Conservation (phyloP, 1,284 basidiomycete species). For the Puccinia novopanici region DNA sequence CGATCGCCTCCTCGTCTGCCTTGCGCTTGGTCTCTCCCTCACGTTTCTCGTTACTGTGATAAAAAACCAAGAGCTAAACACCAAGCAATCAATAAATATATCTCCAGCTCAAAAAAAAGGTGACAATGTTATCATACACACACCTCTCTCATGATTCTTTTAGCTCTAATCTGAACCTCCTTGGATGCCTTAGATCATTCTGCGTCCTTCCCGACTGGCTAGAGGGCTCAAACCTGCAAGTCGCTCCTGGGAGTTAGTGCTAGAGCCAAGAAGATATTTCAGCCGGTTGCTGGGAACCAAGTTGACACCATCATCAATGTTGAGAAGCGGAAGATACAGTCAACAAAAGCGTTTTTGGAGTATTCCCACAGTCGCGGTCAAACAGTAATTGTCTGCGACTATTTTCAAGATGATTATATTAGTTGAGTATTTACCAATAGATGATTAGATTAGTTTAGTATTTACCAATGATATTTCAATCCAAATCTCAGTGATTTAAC, state of each 20-base stretch:
- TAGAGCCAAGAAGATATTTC: constrained; percentile 47
- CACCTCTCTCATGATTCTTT: constrained; percentile 71
- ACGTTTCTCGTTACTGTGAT: constrained; percentile 96
- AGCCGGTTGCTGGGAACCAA: constrained; percentile 43
- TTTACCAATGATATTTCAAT: too few species aligned
- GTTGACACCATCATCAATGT: constrained; percentile 27
- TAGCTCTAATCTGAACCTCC: constrained; percentile 82
- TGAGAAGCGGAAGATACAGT: constrained; percentile 41
- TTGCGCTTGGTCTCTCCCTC: constrained; percentile 81
- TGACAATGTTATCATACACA: constrained; percentile 55
- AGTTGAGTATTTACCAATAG: too few species aligned
- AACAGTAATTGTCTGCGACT: constrained; percentile 42
- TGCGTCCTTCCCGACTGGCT: constrained; percentile 77
- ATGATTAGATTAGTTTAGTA: neutral
- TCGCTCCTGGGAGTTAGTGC: constrained; percentile 38
- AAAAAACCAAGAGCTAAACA: constrained; percentile 83
- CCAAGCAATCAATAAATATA: constrained; percentile 22
- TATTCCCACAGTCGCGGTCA: constrained; percentile 36
- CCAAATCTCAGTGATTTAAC: too few species aligned
- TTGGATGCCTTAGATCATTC: constrained; percentile 80
- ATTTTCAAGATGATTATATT: neutral
- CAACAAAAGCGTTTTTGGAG: constrained; percentile 46
- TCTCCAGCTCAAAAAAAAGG: too few species aligned
- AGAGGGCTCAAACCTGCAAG: constrained; percentile 66
- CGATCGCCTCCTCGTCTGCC: constrained; percentile 89